Percentiles rank a stretch among this genome's conserved stretches.
phyloP scores from a whole-genome alignment of 139 green algal genomes.

The Picochlorum sp. region DNA sequence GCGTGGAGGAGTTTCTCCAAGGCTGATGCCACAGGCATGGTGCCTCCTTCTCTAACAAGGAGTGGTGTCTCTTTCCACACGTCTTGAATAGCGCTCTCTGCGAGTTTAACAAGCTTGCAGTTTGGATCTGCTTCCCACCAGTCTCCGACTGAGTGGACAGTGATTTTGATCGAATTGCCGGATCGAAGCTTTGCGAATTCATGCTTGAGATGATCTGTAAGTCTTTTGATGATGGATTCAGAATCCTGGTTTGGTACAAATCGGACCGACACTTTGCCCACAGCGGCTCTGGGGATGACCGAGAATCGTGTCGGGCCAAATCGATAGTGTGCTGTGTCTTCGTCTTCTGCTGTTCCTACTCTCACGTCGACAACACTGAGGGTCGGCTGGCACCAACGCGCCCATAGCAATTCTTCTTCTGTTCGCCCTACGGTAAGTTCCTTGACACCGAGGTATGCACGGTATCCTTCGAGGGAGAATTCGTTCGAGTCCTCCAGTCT shows the following conservation, averaged over 20 bases:
- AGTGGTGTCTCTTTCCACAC: constrained; percentile 73
- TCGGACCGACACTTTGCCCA: constrained; percentile 66
- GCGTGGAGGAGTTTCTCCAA: constrained; percentile 80
- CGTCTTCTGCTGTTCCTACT: constrained; percentile 27
- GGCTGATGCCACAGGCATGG: constrained; percentile 79
- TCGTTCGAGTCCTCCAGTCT: constrained; percentile 45
- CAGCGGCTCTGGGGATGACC: constrained; percentile 74
- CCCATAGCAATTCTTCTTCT: constrained; percentile 64
- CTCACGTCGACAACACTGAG: constrained; percentile 84
- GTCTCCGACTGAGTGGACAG: constrained; percentile 64
- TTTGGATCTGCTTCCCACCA: constrained; percentile 81
- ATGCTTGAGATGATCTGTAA: constrained; percentile 63
- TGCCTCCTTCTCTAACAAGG: constrained; percentile 74
- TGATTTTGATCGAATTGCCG: constrained; percentile 58
- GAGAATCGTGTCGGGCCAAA: constrained; percentile 91
- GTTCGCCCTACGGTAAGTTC: constrained; percentile 40
- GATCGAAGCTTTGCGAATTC: constrained; percentile 75
- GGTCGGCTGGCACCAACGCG: constrained; percentile 77
- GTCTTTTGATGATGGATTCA: constrained; percentile 17
- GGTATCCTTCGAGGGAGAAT: constrained; percentile 57
- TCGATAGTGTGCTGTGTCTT: constrained; percentile 36
- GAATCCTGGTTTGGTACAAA: constrained; percentile 63
- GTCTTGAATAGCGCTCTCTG: constrained; percentile 54
- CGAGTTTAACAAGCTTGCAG: constrained; percentile 58
- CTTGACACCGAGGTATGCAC: constrained; percentile 54